Evolutionary conservation across 2,329 filamentous ascomycete species (phyloP).

Genomic region (Microsporum canis): DNA sequence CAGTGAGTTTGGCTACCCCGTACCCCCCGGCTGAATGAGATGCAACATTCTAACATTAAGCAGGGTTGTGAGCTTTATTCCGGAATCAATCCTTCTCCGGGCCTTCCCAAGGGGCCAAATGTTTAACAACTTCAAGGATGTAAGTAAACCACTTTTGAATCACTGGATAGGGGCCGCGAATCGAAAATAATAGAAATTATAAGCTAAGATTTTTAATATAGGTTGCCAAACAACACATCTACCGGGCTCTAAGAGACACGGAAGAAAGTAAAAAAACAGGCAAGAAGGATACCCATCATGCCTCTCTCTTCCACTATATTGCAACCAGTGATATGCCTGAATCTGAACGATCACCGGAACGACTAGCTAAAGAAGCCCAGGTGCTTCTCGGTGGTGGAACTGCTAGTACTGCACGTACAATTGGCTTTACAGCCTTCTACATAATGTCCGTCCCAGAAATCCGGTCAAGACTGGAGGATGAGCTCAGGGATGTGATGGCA

Average conservation of each 20-base stretch:
- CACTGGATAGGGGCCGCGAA: not conserved
- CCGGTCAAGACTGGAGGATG: conserved; percentile 8
- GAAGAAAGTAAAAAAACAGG: not conserved
- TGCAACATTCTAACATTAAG: not conserved
- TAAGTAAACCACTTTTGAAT: not conserved
- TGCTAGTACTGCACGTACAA: conserved; percentile 21
- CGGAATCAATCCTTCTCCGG: not conserved
- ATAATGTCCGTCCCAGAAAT: conserved; percentile 7
- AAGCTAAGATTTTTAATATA: not conserved
- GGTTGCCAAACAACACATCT: not conserved
- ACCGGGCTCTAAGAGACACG: not conserved
- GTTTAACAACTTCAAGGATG: conserved; percentile 6
- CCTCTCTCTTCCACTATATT: conserved; percentile 11
- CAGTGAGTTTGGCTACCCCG: not conserved
- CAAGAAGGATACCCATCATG: conserved; percentile 2
- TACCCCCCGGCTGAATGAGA: not conserved
- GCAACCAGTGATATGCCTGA: conserved; percentile 12
- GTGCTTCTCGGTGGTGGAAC: conserved; percentile 25
- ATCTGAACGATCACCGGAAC: conserved; percentile 20
- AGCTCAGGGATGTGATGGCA: conserved; percentile 17
- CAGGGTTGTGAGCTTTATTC: conserved; percentile 3
- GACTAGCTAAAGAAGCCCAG: conserved; percentile 24
- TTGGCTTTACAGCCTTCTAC: conserved; percentile 16
- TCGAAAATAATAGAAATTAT: not conserved
- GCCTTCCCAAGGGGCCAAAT: not conserved